Evolutionary conservation across 2,329 filamentous ascomycete genomes (phyloP), one percentile per base, ranked within the genome.

Genomic region (Aureobasidium subglaciale): DNA sequence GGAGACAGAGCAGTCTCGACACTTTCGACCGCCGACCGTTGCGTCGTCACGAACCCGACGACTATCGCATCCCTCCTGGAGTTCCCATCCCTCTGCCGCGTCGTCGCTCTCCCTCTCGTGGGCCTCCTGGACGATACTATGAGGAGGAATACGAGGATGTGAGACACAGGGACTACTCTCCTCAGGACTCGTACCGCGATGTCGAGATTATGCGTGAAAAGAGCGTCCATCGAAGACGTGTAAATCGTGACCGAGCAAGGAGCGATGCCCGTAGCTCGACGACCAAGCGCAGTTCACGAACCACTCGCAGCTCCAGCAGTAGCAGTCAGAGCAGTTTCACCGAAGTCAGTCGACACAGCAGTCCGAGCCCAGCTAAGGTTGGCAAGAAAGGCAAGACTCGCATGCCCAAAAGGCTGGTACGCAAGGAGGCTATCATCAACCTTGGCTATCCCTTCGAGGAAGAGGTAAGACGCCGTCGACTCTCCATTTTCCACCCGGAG

Each of bases 1-100:
- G 91, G 57, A 83, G 91, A 40, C 90, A 95, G 69, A 95, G 90
- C 13, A 95, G 90, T 52, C 78, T 96, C 35, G 91, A 96, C 69
- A 95, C 88, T 0, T 96, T 90, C 67, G 91, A 96, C 70, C 84
- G 90, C 46, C 83, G 83, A 25, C 86, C 88, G 1, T 63, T 78
- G 29, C 77, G 80, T 41, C 78, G 78, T 59, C 24, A 52, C 30
- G 76, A 85, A 34, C 70, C 78, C 18, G 81, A 84, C 50, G 83
- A 87, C 59, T 84, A 84, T 62, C 77, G 79, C n/a, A 76, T 81
- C n/a, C 82, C 83, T 58, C 60, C 68, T 8, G 83, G 85, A n/a
- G 83, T 88, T 27, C 84, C 85, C 9, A 79, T 90, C 38, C 87
- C 86, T 16, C 78, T 85, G 61, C 79, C 83, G 1, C 74, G 78